A percentile compares a stretch with the other conserved stretches of the same genome.
Evolutionary conservation across 202 grass and related monocot species (phyloP).

Genomic region (Setaria italica): DNA sequence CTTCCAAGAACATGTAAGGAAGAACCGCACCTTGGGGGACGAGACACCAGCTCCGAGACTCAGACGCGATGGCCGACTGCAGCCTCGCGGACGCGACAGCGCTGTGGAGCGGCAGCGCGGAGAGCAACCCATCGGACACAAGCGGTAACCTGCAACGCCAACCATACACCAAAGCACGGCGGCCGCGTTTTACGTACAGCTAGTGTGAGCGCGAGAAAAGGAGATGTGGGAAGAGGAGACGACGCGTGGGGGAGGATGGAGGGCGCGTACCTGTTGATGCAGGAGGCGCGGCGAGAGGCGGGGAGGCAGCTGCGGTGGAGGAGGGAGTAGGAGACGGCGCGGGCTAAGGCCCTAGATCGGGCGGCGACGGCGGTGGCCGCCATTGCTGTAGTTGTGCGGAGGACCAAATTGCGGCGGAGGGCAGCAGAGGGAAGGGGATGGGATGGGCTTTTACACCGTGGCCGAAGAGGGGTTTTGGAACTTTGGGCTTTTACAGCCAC

Average conservation of each 20-base stretch:
- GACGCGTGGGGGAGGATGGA: background rate
- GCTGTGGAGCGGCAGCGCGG: slow-evolving; percentile 74
- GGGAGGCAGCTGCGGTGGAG: slow-evolving; percentile 42
- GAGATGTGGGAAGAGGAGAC: background rate
- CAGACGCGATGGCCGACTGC: slow-evolving; percentile 55
- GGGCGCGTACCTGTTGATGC: slow-evolving; percentile 52
- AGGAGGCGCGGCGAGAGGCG: slow-evolving; percentile 51
- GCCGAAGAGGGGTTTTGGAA: too few relatives aligned
- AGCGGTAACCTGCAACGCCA: slow-evolving; percentile 53
- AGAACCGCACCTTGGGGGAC: slow-evolving; percentile 67
- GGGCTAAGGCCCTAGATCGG: slow-evolving; percentile 59
- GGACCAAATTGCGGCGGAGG: too few relatives aligned
- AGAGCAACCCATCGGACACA: slow-evolving; percentile 53
- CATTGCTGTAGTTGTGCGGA: slow-evolving; percentile 24
- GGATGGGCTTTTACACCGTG: too few relatives aligned
- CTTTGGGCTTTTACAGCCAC: too few relatives aligned
- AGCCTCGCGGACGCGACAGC: slow-evolving; percentile 64
- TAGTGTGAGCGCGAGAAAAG: background rate
- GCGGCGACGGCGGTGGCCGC: slow-evolving; percentile 46
- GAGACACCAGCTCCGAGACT: slow-evolving; percentile 73
- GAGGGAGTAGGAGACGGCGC: slow-evolving; percentile 43
- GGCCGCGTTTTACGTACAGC: background rate
- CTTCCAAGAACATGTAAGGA: slow-evolving; percentile 1
- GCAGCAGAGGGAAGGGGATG: too few relatives aligned
- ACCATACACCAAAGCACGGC: background rate